These are phyloP conservation scores for Golubevia sp. DNA, from an alignment of 1,284 basidiomycete species.

Conservation along the genomic window DNA sequence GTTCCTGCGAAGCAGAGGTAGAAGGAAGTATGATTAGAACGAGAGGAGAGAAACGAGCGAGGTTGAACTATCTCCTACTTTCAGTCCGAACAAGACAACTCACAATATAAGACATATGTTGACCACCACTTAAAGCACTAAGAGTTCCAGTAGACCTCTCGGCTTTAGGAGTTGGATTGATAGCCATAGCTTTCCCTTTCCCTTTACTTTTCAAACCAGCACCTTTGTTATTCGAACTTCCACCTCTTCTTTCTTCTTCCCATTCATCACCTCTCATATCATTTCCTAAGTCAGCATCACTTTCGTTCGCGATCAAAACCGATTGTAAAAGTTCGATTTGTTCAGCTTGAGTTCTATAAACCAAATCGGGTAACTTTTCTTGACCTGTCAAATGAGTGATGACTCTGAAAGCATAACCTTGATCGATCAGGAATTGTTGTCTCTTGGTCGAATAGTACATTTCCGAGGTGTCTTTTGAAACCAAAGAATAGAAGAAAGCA, in stretches of 20 bases:
- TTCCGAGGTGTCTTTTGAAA: slow-evolving; percentile 66
- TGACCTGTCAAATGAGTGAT: slow-evolving; percentile 96
- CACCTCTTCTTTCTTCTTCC: slow-evolving; percentile 9
- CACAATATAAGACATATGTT: slow-evolving; percentile 61
- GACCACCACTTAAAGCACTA: slow-evolving; percentile 58
- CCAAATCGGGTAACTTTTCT: slow-evolving; percentile 81
- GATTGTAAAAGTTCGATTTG: slow-evolving; percentile 96
- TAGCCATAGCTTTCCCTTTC: slow-evolving; percentile 5
- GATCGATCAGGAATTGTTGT: slow-evolving; percentile 97
- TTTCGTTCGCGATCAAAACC: slow-evolving; percentile 88
- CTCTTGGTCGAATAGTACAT: slow-evolving; percentile 99
- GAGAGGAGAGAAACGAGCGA: too few species aligned
- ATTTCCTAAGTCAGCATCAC: slow-evolving; percentile 83
- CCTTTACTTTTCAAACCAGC: slow-evolving; percentile 11
- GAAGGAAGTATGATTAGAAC: slow-evolving; percentile 2
- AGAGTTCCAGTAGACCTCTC: slow-evolving; percentile 52
- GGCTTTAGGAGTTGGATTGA: slow-evolving; percentile 24
- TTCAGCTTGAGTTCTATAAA: slow-evolving; percentile 86
- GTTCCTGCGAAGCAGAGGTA: slow-evolving; percentile 23
- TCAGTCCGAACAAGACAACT: slow-evolving; percentile 1
- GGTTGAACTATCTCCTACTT: neutral
- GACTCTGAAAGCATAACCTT: slow-evolving; percentile 98
- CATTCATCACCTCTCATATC: slow-evolving; percentile 70
- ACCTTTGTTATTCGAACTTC: slow-evolving; percentile 1
- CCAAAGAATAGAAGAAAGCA: slow-evolving; percentile 58